Percentiles rank a stretch among this genome's conserved stretches.
Conservation (phyloP, 257 asterid species). For the Buddleja alternifolia region DNA sequence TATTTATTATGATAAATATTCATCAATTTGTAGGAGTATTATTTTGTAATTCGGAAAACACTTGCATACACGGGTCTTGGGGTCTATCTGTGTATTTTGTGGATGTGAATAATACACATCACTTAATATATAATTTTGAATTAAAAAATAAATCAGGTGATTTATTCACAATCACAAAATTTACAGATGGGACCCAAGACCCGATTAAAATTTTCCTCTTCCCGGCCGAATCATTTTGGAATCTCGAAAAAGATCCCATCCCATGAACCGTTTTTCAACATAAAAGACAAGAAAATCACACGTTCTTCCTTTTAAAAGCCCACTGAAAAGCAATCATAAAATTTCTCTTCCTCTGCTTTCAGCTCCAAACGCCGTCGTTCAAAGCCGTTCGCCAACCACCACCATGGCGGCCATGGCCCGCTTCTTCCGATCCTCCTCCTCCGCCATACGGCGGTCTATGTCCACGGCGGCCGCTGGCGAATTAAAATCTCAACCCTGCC, state of each 20-base stretch:
- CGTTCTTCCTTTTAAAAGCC: constrained; percentile 3
- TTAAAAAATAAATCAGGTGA: too few species aligned
- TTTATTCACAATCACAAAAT: too few species aligned
- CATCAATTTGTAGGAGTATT: too few species aligned
- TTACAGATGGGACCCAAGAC: too few species aligned
- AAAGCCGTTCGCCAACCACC: constrained; percentile 29
- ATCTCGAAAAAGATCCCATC: constrained; percentile 35
- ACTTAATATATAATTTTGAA: too few species aligned
- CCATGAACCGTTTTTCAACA: constrained; percentile 11
- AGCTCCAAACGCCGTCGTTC: constrained; percentile 18
- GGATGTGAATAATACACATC: too few species aligned
- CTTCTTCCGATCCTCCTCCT: constrained; percentile 59
- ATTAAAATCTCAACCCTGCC: constrained; percentile 35
- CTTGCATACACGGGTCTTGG: too few species aligned
- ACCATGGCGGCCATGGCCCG: constrained; percentile 89
- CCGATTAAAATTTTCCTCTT: constrained; percentile 26
- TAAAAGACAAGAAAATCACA: constrained; percentile 25
- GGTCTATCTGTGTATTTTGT: too few species aligned
- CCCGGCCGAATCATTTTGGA: too few species aligned
- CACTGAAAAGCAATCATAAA: background rate
- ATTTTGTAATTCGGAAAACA: too few species aligned
- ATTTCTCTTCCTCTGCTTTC: constrained; percentile 10
- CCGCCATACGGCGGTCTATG: constrained; percentile 44
- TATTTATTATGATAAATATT: too few species aligned
- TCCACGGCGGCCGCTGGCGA: constrained; percentile 61